Percentiles rank a stretch among this genome's conserved stretches.
Evolutionary conservation across 176 grass and related monocot species (phyloP).

Genomic region (Rhynchospora tenuis): DNA sequence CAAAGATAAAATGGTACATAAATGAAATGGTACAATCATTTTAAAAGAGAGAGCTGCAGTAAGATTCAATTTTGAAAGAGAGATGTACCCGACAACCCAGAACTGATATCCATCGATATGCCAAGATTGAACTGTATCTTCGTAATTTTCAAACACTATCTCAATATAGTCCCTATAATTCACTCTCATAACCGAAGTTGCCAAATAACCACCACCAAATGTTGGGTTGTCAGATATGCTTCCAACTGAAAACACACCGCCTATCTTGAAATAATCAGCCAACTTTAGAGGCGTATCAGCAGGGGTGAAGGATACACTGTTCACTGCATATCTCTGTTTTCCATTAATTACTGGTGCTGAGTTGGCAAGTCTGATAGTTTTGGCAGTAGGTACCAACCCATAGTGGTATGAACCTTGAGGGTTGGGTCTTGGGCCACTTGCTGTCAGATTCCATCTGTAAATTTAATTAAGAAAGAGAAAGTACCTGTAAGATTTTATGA

Average conservation of each 20-base stretch:
- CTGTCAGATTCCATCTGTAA: constrained; percentile 83
- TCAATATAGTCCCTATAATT: constrained; percentile 77
- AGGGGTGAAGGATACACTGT: constrained; percentile 53
- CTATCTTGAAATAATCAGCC: constrained; percentile 91
- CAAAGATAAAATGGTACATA: not conserved
- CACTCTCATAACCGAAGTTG: constrained; percentile 67
- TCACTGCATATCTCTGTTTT: constrained; percentile 83
- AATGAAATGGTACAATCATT: not conserved
- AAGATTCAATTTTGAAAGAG: not conserved
- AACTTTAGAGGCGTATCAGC: constrained; percentile 82
- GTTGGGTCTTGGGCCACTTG: constrained; percentile 83
- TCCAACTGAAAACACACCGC: constrained; percentile 56
- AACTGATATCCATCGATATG: constrained; percentile 85
- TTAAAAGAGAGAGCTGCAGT: not conserved
- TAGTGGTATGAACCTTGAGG: constrained; percentile 97
- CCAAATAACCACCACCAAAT: constrained; percentile 38
- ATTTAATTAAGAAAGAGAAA: not conserved
- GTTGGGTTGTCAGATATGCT: constrained; percentile 46
- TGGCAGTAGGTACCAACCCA: constrained; percentile 40
- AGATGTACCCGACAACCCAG: constrained; percentile 75
- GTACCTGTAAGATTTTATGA: not conserved
- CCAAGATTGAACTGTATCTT: constrained; percentile 81
- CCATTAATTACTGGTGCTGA: constrained; percentile 62
- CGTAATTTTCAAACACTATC: constrained; percentile 73
- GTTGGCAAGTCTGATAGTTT: constrained; percentile 74